Evolutionary conservation across 345 rosid genomes (phyloP).

Genomic region (Eucalyptus brandiana): DNA sequence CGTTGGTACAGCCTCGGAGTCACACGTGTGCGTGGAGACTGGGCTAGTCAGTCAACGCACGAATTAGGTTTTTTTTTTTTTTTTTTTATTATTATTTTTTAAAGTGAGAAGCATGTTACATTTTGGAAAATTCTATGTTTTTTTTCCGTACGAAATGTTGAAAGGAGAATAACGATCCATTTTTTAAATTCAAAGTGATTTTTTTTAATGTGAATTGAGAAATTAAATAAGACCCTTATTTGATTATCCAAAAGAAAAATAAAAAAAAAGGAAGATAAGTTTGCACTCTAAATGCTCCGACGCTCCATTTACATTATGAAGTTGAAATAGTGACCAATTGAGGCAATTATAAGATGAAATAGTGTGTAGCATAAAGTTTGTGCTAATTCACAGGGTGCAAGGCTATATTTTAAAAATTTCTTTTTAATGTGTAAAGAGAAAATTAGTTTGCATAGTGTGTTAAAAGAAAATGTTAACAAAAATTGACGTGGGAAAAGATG

Average conservation of each 20-base stretch:
- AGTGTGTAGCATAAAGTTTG: neutral
- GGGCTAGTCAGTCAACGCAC: neutral
- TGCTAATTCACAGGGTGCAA: neutral
- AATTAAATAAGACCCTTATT: neutral
- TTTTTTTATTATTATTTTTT: neutral
- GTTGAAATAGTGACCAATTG: neutral
- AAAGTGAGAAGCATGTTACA: neutral
- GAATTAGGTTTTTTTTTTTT: neutral
- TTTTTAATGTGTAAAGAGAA: neutral
- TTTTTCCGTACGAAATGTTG: neutral
- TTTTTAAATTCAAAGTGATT: neutral
- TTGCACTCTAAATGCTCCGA: neutral
- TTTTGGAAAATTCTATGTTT: neutral
- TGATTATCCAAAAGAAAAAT: neutral
- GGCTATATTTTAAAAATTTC: neutral
- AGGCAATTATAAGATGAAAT: neutral
- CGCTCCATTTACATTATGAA: neutral
- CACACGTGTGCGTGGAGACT: neutral
- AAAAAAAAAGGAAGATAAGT: neutral
- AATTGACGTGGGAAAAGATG: neutral
- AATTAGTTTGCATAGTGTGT: accelerated
- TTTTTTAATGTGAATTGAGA: neutral
- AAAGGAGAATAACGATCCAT: neutral
- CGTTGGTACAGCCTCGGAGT: neutral
- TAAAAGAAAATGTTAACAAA: neutral